These are phyloP conservation scores for Vaccinium myrtillus DNA, from an alignment of 148 eudicot genomes.

Conservation along the genomic window DNA sequence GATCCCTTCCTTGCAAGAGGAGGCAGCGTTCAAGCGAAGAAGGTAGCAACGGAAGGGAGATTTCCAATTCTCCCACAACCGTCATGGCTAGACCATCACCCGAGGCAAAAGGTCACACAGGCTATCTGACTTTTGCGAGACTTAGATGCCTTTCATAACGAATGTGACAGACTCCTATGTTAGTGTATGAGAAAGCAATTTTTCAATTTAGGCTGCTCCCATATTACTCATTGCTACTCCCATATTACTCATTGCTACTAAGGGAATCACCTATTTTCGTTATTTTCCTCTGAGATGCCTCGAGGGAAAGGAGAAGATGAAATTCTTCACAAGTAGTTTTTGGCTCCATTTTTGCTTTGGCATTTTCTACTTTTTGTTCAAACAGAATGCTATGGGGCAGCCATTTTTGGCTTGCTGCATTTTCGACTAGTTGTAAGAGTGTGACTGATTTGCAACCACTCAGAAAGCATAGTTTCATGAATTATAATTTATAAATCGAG, in stretches of 20 bases:
- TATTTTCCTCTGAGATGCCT: not conserved
- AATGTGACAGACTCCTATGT: not conserved
- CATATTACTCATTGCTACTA: not conserved
- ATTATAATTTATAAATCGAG: not conserved
- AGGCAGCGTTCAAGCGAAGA: slow-evolving; percentile 52
- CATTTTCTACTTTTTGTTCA: not conserved
- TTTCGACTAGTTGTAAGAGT: not conserved
- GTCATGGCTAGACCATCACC: slow-evolving; percentile 65
- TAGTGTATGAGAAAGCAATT: not conserved
- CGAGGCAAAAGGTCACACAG: slow-evolving; percentile 89
- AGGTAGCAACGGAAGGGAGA: slow-evolving; percentile 38
- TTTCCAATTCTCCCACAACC: slow-evolving; percentile 37
- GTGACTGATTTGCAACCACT: not conserved
- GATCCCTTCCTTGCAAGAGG: slow-evolving; percentile 60
- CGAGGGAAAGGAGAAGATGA: not conserved
- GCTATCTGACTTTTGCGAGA: slow-evolving; percentile 93
- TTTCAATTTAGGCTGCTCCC: not conserved
- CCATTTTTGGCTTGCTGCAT: not conserved
- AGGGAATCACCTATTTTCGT: not conserved
- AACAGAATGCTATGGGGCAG: not conserved
- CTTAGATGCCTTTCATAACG: slow-evolving; percentile 37
- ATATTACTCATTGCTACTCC: not conserved
- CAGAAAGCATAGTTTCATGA: not conserved
- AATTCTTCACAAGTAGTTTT: not conserved
- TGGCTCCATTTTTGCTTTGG: not conserved